Percentiles rank a stretch among this genome's conserved stretches.
Evolutionary conservation across 1,139 yeast species (phyloP).

Genomic region (Yamadazyma sp.): DNA sequence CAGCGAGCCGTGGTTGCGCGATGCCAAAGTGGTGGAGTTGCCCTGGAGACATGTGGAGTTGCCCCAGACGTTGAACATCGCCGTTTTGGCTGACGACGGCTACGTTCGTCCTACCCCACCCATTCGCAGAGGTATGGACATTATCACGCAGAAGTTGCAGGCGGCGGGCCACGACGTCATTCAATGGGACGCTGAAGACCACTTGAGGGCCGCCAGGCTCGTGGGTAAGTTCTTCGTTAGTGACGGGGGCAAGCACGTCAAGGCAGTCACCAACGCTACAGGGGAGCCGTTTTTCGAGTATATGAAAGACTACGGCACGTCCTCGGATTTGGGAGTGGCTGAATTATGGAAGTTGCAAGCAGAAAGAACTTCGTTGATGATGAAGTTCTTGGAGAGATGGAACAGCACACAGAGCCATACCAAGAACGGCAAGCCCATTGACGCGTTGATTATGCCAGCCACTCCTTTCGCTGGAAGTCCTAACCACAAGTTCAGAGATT

Average conservation of each 20-base stretch:
- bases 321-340: conserved; percentile 32
- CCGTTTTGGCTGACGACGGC: conserved; percentile 32
- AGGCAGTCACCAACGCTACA: conserved; percentile 27
- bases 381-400: conserved; percentile 40
- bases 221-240: conserved; percentile 42
- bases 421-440: conserved; percentile 43
- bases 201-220: conserved; percentile 35
- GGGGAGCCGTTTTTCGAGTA: conserved; percentile 49
- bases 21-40: conserved; percentile 29
- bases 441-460: conserved; percentile 49
- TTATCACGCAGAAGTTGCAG: conserved; percentile 22
- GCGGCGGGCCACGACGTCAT: conserved; percentile 61
- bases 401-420: conserved; percentile 29
- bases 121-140: conserved; percentile 27
- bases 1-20: conserved; percentile 31
- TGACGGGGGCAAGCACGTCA: conserved; percentile 45
- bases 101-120: conserved; percentile 41
- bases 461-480: conserved; percentile 50
- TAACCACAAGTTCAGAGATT: conserved; percentile 32
- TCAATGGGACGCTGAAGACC: conserved; percentile 51
- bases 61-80: conserved; percentile 30
- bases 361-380: conserved; percentile 32
- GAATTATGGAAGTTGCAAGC: conserved; percentile 45
- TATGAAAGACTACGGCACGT: conserved; percentile 32
- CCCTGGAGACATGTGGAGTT: conserved; percentile 30